phyloP scores from a whole-genome alignment of 495 filamentous ascomycete species.

The Penicillium alfredii region DNA sequence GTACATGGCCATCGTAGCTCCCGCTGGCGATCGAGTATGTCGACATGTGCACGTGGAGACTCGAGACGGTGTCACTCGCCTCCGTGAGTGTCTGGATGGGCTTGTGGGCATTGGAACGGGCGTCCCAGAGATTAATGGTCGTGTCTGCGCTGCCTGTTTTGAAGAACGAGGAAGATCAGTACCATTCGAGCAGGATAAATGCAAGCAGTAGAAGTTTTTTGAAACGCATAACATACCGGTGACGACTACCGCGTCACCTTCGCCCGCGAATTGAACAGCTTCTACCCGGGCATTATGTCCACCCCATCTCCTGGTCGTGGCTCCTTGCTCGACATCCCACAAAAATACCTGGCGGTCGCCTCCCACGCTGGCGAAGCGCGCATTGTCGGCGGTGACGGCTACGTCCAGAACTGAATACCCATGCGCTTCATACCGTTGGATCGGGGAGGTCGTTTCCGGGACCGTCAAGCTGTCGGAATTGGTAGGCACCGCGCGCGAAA shows the following conservation, averaged over 20 bases:
- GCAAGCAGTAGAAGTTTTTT: too few species aligned
- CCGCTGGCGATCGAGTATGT: constrained; percentile 49
- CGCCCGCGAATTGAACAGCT: constrained; percentile 67
- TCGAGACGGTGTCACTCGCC: constrained; percentile 68
- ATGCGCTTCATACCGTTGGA: constrained; percentile 85
- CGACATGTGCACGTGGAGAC: constrained; percentile 45
- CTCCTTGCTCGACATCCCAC: constrained; percentile 82
- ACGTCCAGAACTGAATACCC: constrained; percentile 85
- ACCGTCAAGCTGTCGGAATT: constrained; percentile 30
- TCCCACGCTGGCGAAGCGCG: constrained; percentile 71
- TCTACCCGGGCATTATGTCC: constrained; percentile 73
- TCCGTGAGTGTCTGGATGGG: constrained; percentile 75
- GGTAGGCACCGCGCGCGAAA: constrained; percentile 61
- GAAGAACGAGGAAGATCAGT: not conserved
- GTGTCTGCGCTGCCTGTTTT: constrained; percentile 68
- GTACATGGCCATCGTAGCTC: constrained; percentile 79
- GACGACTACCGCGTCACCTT: constrained; percentile 61
- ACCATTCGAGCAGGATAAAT: too few species aligned
- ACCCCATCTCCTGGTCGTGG: constrained; percentile 66
- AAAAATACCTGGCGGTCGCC: constrained; percentile 86
- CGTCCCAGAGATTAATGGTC: constrained; percentile 84
- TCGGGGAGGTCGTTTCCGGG: constrained; percentile 45
- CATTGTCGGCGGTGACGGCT: constrained; percentile 67
- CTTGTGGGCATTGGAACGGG: constrained; percentile 52
- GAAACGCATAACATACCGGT: constrained; percentile 50